Conservation (phyloP, 2,329 filamentous ascomycete genomes). For the Aureobasidium sp. region DNA sequence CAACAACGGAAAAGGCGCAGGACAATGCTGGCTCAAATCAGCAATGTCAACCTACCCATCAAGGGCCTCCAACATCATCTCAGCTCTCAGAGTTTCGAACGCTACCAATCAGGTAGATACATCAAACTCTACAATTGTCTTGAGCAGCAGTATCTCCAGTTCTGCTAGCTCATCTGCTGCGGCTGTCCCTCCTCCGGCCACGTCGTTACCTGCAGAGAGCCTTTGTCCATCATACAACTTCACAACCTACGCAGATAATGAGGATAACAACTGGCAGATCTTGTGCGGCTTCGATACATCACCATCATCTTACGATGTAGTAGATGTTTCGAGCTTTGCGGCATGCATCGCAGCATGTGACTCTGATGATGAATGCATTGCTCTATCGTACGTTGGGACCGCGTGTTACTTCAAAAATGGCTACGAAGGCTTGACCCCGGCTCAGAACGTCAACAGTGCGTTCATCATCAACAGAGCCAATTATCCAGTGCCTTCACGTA, state of each 20-base stretch:
- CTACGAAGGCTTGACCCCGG: neutral
- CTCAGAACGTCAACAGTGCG: neutral
- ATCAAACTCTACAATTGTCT: constrained; percentile 29
- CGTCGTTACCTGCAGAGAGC: too few species aligned
- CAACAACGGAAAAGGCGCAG: constrained; percentile 25
- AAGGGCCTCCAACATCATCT: constrained; percentile 20
- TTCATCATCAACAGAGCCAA: constrained; percentile 5
- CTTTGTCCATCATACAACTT: constrained; percentile 10
- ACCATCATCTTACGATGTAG: neutral
- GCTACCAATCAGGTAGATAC: constrained; percentile 24
- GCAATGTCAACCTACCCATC: constrained; percentile 21
- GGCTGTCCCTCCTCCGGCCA: too few species aligned
- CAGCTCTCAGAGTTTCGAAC: constrained; percentile 27
- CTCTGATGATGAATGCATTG: constrained; percentile 6
- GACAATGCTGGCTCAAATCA: constrained; percentile 30
- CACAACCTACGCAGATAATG: constrained; percentile 12
- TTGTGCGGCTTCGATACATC: constrained; percentile 18
- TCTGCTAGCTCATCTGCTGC: constrained; percentile 2
- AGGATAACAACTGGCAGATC: constrained; percentile 2
- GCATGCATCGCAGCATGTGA: constrained; percentile 20
- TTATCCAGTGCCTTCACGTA: constrained; percentile 20
- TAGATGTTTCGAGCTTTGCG: neutral
- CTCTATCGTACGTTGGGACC: constrained; percentile 18
- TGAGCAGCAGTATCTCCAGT: constrained; percentile 27
- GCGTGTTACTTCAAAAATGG: constrained; percentile 24